Evolutionary conservation across 2,329 filamentous ascomycete genomes (phyloP).

Genomic region (Ambrosiella beaveri): DNA sequence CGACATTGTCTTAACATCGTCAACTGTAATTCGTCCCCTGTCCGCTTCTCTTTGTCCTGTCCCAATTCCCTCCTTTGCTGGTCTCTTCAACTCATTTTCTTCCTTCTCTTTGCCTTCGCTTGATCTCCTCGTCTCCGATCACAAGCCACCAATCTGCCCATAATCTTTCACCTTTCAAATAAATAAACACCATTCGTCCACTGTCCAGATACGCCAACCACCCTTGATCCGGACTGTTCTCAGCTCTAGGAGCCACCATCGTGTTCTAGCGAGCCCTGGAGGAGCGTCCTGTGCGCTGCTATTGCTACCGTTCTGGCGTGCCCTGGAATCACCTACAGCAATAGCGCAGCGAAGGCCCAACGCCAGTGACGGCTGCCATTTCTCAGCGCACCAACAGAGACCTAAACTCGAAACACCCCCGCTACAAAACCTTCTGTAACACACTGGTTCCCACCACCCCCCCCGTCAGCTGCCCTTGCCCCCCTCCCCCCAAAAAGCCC

Average conservation of each 20-base stretch:
- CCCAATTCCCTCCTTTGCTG: background rate
- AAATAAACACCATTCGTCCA: no score
- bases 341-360: no score
- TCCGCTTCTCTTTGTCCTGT: background rate
- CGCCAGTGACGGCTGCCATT: no score
- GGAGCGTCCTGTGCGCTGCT: background rate
- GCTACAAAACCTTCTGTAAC: background rate
- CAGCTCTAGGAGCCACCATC: background rate
- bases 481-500: background rate
- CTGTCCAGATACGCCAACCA: no score
- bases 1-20: background rate
- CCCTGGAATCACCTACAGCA: background rate
- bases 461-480: background rate
- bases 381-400: background rate
- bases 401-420: background rate
- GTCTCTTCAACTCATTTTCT: background rate
- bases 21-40: background rate
- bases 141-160: background rate
- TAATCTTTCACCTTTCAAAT: background rate
- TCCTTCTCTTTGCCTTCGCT: background rate
- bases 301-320: background rate
- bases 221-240: no score
- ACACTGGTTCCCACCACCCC: background rate
- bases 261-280: background rate
- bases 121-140: background rate